Evolutionary conservation across 192 early-diverging fungal genomes (phyloP).

Genomic region (Entomortierella parvispora): DNA sequence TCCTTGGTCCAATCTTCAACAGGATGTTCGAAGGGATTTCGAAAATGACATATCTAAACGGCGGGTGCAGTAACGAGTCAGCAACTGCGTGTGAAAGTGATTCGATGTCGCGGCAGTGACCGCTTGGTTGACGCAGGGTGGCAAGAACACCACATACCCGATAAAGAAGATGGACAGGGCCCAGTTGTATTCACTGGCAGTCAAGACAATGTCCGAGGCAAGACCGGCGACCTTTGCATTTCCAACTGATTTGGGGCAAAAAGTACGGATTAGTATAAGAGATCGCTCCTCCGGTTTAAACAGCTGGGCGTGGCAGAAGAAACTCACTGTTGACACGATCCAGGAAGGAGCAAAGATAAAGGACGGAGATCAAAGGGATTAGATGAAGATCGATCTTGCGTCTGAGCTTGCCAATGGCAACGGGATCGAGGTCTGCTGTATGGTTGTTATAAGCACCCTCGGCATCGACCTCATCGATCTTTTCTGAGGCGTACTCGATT

Average conservation of each 20-base stretch:
- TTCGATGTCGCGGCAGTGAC: no score
- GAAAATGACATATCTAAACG: slow-evolving; percentile 70
- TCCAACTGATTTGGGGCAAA: slow-evolving; percentile 26
- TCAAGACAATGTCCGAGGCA: slow-evolving; percentile 55
- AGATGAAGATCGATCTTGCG: slow-evolving; percentile 73
- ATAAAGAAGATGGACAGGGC: slow-evolving; percentile 76
- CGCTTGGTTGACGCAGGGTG: no score
- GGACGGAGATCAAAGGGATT: slow-evolving; percentile 69
- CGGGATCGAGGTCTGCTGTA: slow-evolving; percentile 11
- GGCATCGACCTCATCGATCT: slow-evolving; percentile 4
- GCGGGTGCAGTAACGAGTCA: no score
- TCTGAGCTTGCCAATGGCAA: slow-evolving; percentile 47
- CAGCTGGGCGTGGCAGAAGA: not conserved
- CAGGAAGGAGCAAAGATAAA: slow-evolving; percentile 77
- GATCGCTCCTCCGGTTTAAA: not conserved
- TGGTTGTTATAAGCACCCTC: slow-evolving; percentile 6
- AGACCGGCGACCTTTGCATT: slow-evolving; percentile 70
- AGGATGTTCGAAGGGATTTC: slow-evolving; percentile 80
- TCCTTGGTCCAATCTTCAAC: slow-evolving; percentile 67
- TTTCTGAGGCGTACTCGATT: slow-evolving; percentile 11
- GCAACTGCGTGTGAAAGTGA: no score
- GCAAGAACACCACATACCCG: slow-evolving; percentile 55
- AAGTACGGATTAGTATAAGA: not conserved
- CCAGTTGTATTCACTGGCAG: slow-evolving; percentile 63
- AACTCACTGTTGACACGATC: slow-evolving; percentile 62